These are phyloP conservation scores for Auriscalpium vulgare DNA, from an alignment of 768 basidiomycete species.

Conservation along the genomic window DNA sequence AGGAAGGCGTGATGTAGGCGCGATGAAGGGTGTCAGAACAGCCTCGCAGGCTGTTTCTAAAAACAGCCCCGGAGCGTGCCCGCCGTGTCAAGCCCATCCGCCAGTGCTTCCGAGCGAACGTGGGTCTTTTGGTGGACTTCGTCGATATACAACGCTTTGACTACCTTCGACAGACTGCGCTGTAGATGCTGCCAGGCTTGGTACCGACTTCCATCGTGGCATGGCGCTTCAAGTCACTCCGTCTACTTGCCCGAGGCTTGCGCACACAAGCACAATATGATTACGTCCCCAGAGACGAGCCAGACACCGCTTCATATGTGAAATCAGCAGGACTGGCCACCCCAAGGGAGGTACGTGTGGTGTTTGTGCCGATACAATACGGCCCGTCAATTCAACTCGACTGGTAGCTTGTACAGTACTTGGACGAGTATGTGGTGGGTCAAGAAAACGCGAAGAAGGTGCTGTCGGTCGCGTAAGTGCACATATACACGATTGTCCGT, in stretches of 20 bases:
- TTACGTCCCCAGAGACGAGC: conserved; percentile 8
- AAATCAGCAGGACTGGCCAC: conserved; percentile 28
- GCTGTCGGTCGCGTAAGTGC: conserved; percentile 83
- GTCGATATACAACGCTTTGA: too few relatives aligned
- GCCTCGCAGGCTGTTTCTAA: too few relatives aligned
- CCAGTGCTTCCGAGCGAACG: too few relatives aligned
- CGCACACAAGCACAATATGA: conserved; percentile 16
- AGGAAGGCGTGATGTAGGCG: too few relatives aligned
- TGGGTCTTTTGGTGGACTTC: too few relatives aligned
- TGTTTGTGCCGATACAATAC: too few relatives aligned
- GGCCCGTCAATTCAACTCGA: too few relatives aligned
- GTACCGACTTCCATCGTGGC: not conserved
- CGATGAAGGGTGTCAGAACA: too few relatives aligned
- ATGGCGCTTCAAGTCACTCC: not conserved
- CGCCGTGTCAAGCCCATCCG: not conserved
- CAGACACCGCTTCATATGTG: conserved; percentile 2
- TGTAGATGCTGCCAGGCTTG: too few relatives aligned
- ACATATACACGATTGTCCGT: not conserved
- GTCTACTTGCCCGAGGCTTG: not conserved
- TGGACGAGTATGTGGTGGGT: conserved; percentile 85
- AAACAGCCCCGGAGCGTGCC: too few relatives aligned
- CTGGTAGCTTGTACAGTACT: conserved; percentile 67
- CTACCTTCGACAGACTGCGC: too few relatives aligned
- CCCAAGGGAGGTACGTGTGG: conserved; percentile 37
- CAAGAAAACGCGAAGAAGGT: conserved; percentile 92